A percentile compares a stretch with the other conserved stretches of the same genome.
These are phyloP conservation scores for Paramecium biaurelia DNA, from an alignment of 73 alveolate species.

Conservation along the genomic window DNA sequence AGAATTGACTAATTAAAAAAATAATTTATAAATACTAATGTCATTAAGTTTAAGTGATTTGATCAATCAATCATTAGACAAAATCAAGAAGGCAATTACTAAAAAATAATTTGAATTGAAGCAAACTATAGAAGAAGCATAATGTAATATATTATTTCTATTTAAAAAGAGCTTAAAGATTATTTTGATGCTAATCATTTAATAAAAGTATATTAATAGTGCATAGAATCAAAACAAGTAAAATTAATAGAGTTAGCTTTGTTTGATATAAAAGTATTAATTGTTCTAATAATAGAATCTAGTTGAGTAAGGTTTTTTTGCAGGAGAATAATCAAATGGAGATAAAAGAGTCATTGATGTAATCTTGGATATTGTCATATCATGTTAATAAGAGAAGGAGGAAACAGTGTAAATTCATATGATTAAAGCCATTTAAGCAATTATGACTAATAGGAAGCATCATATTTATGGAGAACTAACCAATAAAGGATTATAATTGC, in stretches of 20 bases:
- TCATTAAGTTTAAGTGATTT: slow-evolving; percentile 27
- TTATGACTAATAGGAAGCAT: slow-evolving; percentile 8
- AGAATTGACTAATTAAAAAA: neutral
- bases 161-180: neutral
- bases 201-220: neutral
- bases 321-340: neutral
- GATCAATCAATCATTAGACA: neutral
- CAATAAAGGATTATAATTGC: neutral
- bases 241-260: slow-evolving; percentile 12
- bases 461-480: neutral
- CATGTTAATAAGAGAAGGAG: neutral
- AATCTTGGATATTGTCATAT: neutral
- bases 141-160: neutral
- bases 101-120: slow-evolving; percentile 15
- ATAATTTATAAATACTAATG: neutral
- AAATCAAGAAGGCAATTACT: neutral
- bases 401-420: slow-evolving; percentile 25
- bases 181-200: neutral
- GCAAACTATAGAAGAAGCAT: neutral
- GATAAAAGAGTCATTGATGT: neutral
- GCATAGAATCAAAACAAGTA: neutral
- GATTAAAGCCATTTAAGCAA: neutral
- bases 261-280: neutral
- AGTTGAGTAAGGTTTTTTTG: neutral
- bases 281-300: neutral